phyloP scores from a whole-genome alignment of 2,329 filamentous ascomycete genomes.

The Neoscytalidium dimidiatum region DNA sequence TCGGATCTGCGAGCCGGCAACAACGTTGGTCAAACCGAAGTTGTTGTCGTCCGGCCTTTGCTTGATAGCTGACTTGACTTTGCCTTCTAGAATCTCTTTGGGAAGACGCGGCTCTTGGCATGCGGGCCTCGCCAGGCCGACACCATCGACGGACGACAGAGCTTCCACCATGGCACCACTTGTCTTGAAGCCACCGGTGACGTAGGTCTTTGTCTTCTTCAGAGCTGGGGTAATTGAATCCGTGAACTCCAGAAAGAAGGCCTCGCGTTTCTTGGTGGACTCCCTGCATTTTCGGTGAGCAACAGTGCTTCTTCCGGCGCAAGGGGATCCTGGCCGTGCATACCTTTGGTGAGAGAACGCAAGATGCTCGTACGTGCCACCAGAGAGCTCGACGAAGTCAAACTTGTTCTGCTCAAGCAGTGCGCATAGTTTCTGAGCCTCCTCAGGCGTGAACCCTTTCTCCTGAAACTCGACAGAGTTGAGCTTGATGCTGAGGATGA shows the following conservation, averaged over 20 bases:
- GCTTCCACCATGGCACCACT: slow-evolving; percentile 21
- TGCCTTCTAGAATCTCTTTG: slow-evolving; percentile 48
- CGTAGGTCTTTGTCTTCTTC: slow-evolving; percentile 57
- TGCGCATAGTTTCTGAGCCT: slow-evolving; percentile 49
- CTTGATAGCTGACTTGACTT: slow-evolving; percentile 49
- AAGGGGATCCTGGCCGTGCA: no score
- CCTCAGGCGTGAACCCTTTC: slow-evolving; percentile 41
- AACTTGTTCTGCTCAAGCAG: slow-evolving; percentile 60
- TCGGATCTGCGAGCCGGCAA: slow-evolving; percentile 53
- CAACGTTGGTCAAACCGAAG: slow-evolving; percentile 51
- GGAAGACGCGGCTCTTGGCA: slow-evolving; percentile 54
- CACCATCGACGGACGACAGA: slow-evolving; percentile 47
- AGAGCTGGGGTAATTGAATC: slow-evolving; percentile 53
- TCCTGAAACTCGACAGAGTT: slow-evolving; percentile 51
- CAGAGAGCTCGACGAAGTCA: slow-evolving; percentile 70
- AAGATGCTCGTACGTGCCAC: slow-evolving; percentile 48
- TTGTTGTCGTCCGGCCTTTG: slow-evolving; percentile 52
- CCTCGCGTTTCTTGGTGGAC: slow-evolving; percentile 59
- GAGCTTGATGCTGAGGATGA: slow-evolving; percentile 53
- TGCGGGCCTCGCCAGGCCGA: slow-evolving; percentile 60
- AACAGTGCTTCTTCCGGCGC: no score
- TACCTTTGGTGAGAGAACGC: slow-evolving; percentile 30
- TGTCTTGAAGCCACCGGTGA: slow-evolving; percentile 56
- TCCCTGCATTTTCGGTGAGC: slow-evolving; percentile 40
- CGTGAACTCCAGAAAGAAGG: slow-evolving; percentile 69